A percentile compares a stretch with the other conserved stretches of the same genome.
Evolutionary conservation across 1,284 basidiomycete species (phyloP).

Genomic region (Termitomyces sp.): DNA sequence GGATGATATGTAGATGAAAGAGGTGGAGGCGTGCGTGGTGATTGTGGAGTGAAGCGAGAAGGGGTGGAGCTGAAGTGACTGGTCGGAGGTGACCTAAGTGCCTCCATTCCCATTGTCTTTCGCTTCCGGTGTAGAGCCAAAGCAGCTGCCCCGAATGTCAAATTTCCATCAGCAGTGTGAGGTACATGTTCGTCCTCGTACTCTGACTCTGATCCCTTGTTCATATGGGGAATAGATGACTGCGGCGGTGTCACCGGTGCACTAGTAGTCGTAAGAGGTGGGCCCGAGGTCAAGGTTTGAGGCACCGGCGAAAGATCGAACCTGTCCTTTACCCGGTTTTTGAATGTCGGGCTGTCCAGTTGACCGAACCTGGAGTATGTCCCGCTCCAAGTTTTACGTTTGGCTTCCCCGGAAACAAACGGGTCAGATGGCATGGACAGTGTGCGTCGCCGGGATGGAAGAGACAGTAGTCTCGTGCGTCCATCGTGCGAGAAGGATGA

Average conservation of each 20-base stretch:
- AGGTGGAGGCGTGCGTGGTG: constrained; percentile 23
- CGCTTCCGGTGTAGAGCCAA: constrained; percentile 53
- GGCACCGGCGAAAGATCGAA: constrained; percentile 49
- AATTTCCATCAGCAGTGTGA: constrained; percentile 13
- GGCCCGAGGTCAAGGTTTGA: constrained; percentile 23
- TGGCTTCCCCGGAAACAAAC: constrained; percentile 33
- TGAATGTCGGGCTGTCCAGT: constrained; percentile 39
- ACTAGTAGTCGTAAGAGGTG: constrained; percentile 30
- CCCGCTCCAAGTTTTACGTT: constrained; percentile 73
- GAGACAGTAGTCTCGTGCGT: constrained; percentile 32
- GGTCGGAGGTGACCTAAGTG: constrained; percentile 33
- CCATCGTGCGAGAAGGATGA: constrained; percentile 31
- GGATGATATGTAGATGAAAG: constrained; percentile 33
- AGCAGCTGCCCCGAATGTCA: constrained; percentile 55
- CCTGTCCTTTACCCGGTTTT: constrained; percentile 44
- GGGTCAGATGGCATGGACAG: constrained; percentile 18
- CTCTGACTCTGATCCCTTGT: constrained; percentile 34
- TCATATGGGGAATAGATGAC: constrained; percentile 20
- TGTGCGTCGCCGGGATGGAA: constrained; percentile 30
- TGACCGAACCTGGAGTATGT: constrained; percentile 46
- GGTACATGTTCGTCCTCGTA: constrained; percentile 18
- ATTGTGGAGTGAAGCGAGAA: constrained; percentile 21
- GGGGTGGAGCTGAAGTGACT: constrained; percentile 19
- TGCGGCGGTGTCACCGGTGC: constrained; percentile 44
- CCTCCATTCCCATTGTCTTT: constrained; percentile 43